Base-by-base conservation (phyloP, 257 asterid species). In the Solanum pinnatisectum region DNA sequence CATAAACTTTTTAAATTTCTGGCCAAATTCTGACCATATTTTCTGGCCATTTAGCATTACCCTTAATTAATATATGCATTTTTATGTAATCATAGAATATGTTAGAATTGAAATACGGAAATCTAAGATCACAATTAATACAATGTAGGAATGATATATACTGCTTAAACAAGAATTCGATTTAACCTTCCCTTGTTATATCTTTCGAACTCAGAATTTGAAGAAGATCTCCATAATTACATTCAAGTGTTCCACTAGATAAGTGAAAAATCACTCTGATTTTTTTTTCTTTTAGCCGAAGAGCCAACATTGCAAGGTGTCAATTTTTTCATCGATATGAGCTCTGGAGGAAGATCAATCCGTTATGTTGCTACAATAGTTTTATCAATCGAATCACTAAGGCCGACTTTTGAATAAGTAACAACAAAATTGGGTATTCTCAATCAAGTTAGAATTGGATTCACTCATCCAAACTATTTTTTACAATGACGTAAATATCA, bases 371-470 rank as follows among this genome's bases (percentile, higher is more conserved):
- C 23, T 70, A 70, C 0, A 71, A 3, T 70, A 71, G 0, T 71
- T 71, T 71, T 71, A 71, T 32, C 6, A n/a, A 10, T 71, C 5
- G 2, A n/a, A 67, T 67, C 5, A 27, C 3, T 65, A 65, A 65
- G 8, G 0, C 0, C 10, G 0, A 67, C 20, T 27, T 67, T 11
- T 11, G 8, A 63, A 10, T 2, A n/a, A 63, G 71, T 10, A 65
- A 11, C 9, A 67, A 67, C 9, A 7, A 27, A 70, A 1, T 27
- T 1, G 8, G 6, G 0, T 70, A 70, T 70, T 30, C 74, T 68
- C 37, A 20, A 70, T 7, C 1, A 30, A 30, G 39, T 14, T 30
- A 33, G 2, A 67, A 37, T 32, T 5, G 10, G 10, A 30, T 70
- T 30, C 5, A 7, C n/a, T 70, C 13, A 30, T 5, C 0, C 9